Base-by-base conservation (phyloP, 208 protist species). In the Crithidia acanthocephali region DNA sequence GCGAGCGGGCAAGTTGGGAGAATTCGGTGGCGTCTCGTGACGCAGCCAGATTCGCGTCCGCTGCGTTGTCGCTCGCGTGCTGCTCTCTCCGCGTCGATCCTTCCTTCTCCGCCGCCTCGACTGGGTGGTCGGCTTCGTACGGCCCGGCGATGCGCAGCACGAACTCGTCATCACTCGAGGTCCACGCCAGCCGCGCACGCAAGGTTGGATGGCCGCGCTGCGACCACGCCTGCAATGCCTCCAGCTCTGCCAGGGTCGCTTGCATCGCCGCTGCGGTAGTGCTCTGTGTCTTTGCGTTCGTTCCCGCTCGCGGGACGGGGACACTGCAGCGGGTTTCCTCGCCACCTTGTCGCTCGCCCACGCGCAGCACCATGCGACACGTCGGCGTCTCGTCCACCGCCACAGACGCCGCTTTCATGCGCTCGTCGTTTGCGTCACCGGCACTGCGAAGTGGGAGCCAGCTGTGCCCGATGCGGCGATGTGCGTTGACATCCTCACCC, bases 141-240 rank as follows among this genome's bases (percentile, higher is more conserved):
- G 66, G 66, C 2, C 66, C 66, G 6, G 52, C 57, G 2, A 72
- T 22, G 18, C 66, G 66, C 2, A 72, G 22, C 32, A 56, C 45
- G 22, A 72, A 72, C 16, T 15, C 53, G 7, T 62, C 42, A 27
- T 72, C 66, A 23, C 27, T 51, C 6, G 66, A 72, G 20, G 22
- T 33, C 66, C 66, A 72, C 66, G 42, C 15, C 4, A 72, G 47
- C 9, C 66, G 66, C 28, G 35, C 66, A 33, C 66, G 56, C 11
- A 64, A 44, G 2, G 66, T 72, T 2, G 66, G 66, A 22, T 63
- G 44, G n/a, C 66, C 66, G 13, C 66, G 55, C 37, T 30, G 45
- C 15, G 56, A 55, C 66, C 53, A 72, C 45, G 42, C 35, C 57
- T 64, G 66, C 42, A 72, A 32, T 32, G 40, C 16, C 11, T 23